Evolutionary conservation across 257 asterid genomes (phyloP), one percentile per base, ranked within the genome.

Genomic region (Anisodus tanguticus): DNA sequence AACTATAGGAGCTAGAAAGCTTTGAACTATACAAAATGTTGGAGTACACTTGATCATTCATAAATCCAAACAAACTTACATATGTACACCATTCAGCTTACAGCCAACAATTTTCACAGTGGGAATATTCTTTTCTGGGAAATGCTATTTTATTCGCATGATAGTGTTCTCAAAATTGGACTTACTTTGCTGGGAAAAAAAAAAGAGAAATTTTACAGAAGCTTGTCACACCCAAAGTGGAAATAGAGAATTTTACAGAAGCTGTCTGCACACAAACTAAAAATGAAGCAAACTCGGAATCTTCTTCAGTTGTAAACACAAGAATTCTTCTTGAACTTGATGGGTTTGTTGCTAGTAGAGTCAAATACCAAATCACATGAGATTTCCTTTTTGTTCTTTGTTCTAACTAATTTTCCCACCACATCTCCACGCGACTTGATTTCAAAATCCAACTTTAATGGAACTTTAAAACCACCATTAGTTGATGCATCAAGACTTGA

Each of bases 381-480:
- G 39, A 94, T 82, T 55, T 85, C 67, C 68, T 54, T 87, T 31
- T 90, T 87, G 63, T 92, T 95, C 87, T 85, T 92, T 10, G 95
- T 92, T 85, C 93, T 90, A 64, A 93, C 99, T 88, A 96, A 85
- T 59, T 94, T 96, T 8, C 99, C 99, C 0, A 96, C 98, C 26
- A 96, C 91, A 71, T 94, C 94, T 47, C 99, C 99, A 35, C 84
- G 83, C 0, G 99, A 89, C 19, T 83, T 84, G 70, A 96, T 62
- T 41, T 88, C 94, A 78, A 96, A 94, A 71, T 91, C 91, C 86
- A 96, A 60, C 3, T 84, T 89, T 87, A 93, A 82, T 5, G 99
- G 98, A 77, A 93, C 89, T 84, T 91, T 88, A 58, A 93, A 91
- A 1, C 86, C 92, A 15, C 86, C 85, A 11, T 87, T 88, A 15